phyloP scores from a whole-genome alignment of 2,329 filamentous ascomycete genomes.

The Verticillium zaregamsianum region DNA sequence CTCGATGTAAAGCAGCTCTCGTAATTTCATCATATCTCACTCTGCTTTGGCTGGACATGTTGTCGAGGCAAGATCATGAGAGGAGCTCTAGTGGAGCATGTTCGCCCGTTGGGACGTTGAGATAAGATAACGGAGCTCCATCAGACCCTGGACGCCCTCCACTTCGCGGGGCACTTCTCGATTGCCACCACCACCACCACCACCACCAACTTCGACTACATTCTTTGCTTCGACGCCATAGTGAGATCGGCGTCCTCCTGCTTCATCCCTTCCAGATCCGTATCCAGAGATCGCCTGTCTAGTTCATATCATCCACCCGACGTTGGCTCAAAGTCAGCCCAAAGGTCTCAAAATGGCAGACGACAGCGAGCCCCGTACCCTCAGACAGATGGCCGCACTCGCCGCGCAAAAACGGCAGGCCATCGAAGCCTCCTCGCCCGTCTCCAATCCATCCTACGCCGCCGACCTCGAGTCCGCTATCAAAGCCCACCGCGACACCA shows the following conservation, averaged over 20 bases:
- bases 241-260: neutral
- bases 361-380: constrained; percentile 41
- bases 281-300: too few relatives aligned
- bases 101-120: neutral
- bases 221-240: neutral
- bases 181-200: neutral
- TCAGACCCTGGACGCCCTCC: neutral
- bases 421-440: constrained; percentile 59
- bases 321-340: neutral
- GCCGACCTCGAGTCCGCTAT: constrained; percentile 65
- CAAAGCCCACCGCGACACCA: constrained; percentile 67
- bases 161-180: neutral
- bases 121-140: constrained; percentile 13
- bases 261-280: too few relatives aligned
- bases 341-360: constrained; percentile 20
- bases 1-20: too few relatives aligned
- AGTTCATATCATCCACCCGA: neutral
- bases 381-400: constrained; percentile 44
- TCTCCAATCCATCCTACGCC: constrained; percentile 50
- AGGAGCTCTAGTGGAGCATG: neutral
- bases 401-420: constrained; percentile 47
- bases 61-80: neutral
- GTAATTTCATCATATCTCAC: neutral
- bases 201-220: neutral
- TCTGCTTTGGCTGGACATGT: neutral